A percentile compares a stretch with the other conserved stretches of the same genome.
Evolutionary conservation across 768 basidiomycete genomes (phyloP).

Genomic region (Tricholoma hemisulphureum): DNA sequence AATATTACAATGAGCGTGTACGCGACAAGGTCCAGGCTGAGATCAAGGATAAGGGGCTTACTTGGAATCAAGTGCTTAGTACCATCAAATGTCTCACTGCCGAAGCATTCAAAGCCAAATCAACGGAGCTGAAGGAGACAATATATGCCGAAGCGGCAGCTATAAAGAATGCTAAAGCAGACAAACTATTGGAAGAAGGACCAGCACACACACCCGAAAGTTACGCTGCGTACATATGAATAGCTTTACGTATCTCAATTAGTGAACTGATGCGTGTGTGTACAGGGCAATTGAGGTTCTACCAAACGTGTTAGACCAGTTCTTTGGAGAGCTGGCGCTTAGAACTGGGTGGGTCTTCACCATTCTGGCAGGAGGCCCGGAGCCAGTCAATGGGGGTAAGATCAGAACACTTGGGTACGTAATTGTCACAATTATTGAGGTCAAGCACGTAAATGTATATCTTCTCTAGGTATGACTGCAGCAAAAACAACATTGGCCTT

Average conservation of each 20-base stretch:
- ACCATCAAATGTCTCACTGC: not conserved
- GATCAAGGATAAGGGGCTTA: slow-evolving; percentile 1
- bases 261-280: not conserved
- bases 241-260: not conserved
- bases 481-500: not conserved
- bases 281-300: not conserved
- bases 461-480: not conserved
- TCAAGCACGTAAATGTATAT: not conserved
- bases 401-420: not conserved
- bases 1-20: not conserved
- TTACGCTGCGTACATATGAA: not conserved
- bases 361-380: not conserved
- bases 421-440: not conserved
- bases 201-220: not conserved
- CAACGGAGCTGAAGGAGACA: not conserved
- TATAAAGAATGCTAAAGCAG: not conserved
- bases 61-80: not conserved
- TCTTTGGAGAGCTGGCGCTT: not conserved
- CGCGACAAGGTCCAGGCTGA: not conserved
- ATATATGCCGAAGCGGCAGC: not conserved
- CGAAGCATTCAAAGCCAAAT: not conserved
- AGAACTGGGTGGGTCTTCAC: not conserved
- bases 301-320: not conserved
- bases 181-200: not conserved
- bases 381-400: not conserved